Evolutionary conservation across 1,284 basidiomycete species (phyloP).

Genomic region (Fomitopsis pinicola): DNA sequence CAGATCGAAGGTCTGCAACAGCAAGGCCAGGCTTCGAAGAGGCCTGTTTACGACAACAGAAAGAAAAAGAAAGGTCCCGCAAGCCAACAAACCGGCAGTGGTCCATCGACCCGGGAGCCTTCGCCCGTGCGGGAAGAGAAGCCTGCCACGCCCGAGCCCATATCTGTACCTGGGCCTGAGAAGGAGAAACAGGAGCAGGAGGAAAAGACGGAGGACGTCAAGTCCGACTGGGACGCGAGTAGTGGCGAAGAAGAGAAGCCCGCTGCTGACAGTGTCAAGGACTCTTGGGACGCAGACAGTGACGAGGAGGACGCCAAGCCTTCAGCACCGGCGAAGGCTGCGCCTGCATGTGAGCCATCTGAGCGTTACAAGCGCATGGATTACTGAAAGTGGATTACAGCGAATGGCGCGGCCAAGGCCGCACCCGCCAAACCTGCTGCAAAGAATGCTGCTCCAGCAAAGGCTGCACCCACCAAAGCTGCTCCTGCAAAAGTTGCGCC

Average conservation of each 20-base stretch:
- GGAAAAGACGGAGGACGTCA: conserved; percentile 33
- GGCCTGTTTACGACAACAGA: conserved; percentile 69
- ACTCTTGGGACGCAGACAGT: conserved; percentile 85
- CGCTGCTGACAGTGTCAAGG: conserved; percentile 49
- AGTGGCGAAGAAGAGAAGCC: conserved; percentile 45
- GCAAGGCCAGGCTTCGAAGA: conserved; percentile 50
- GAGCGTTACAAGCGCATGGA: background rate
- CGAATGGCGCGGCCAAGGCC: conserved; percentile 8
- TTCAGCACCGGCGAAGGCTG: conserved; percentile 17
- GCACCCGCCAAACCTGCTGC: conserved; percentile 19
- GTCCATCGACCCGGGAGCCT: conserved; percentile 31
- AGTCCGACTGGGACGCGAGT: conserved; percentile 85
- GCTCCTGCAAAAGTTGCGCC: conserved; percentile 17
- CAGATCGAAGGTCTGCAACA: conserved; percentile 84
- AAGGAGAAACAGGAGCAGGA: conserved; percentile 22
- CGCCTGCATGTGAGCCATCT: conserved; percentile 8
- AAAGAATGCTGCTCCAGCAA: conserved; percentile 19
- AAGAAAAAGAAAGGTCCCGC: conserved; percentile 57
- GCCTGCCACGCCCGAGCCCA: conserved; percentile 46
- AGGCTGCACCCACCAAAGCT: conserved; percentile 28
- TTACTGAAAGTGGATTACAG: background rate
- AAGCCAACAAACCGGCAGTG: conserved; percentile 35
- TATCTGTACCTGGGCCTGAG: conserved; percentile 22
- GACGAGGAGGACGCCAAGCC: conserved; percentile 54
- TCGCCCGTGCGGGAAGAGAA: conserved; percentile 43